Evolutionary conservation across 768 basidiomycete genomes (phyloP).

Genomic region (Mycena vulgaris): DNA sequence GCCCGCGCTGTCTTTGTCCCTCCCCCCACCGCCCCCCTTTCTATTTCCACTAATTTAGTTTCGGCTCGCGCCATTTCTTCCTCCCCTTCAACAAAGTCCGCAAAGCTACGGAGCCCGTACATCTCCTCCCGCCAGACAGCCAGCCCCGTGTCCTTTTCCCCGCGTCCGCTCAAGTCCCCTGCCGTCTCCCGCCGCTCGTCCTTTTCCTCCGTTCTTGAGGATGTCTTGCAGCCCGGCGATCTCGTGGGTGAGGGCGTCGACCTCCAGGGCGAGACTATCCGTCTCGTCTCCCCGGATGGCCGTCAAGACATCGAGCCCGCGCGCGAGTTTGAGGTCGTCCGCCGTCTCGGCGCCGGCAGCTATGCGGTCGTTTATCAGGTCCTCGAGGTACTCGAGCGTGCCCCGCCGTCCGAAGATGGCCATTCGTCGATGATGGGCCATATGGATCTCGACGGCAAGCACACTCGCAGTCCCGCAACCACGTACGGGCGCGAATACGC

Average conservation of each 20-base stretch:
- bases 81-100: constrained; percentile 49
- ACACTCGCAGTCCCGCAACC: constrained; percentile 51
- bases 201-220: constrained; percentile 63
- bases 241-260: constrained; percentile 76
- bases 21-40: constrained; percentile 39
- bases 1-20: constrained; percentile 46
- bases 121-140: constrained; percentile 53
- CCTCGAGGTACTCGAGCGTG: constrained; percentile 73
- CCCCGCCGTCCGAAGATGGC: constrained; percentile 65
- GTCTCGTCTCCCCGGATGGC: constrained; percentile 62
- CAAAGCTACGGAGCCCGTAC: constrained; percentile 57
- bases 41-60: constrained; percentile 47
- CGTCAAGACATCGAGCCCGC: constrained; percentile 64
- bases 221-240: constrained; percentile 83
- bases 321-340: constrained; percentile 85
- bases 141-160: constrained; percentile 49
- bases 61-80: constrained; percentile 29
- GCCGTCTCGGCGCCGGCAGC: constrained; percentile 88
- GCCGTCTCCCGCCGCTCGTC: constrained; percentile 51
- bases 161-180: constrained; percentile 45
- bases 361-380: constrained; percentile 97
- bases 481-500: constrained; percentile 89
- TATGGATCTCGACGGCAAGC: constrained; percentile 66
- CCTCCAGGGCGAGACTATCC: constrained; percentile 78
- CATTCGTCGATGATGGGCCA: constrained; percentile 71